Base-by-base conservation (phyloP, 2,329 filamentous ascomycete genomes). In the Didymella sp. region DNA sequence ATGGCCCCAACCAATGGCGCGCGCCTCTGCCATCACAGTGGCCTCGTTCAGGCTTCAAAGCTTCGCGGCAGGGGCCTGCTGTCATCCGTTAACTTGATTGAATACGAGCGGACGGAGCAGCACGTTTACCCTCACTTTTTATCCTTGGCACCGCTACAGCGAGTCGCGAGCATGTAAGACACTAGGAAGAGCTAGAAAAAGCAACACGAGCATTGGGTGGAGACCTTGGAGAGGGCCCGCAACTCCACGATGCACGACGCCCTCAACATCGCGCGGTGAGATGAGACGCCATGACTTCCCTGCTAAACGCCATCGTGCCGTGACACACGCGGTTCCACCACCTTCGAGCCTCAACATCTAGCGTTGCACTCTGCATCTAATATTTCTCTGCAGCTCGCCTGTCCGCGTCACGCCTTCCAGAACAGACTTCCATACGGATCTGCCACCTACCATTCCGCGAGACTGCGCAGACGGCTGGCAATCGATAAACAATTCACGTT, bases 141-240 rank as follows among this genome's bases (percentile, higher is more conserved):
- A 25, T 41, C 46, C 49, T 52, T 40, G 48, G 15, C 24, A 28
- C 40, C 54, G 45, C 38, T 40, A 47, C 35, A 28, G 40, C 37
- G 40, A 54, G 40, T 15, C n/a, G n/a, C n/a, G n/a, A 13, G 30
- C 37, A 21, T 22, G 21, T 41, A n/a, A 25, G 38, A n/a, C 64
- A 62, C 62, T 61, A 66, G 42, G 51, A 62, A 61, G 60, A 53
- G 51, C 56, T 49, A 50, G 53, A 55, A 55, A 56, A 52, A 44
- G 43, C 28, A 59, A 61, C 58, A 63, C 60, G 64, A 64, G 61
- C 47, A 30, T 44, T 42, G 33, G 33, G 64, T 66, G 64, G 66
- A 56, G 58, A 55, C 59, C 19, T 31, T 52, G 45, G 35, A 57
- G 30, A 48, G 37, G 60, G 50, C 61, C 62, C 62, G 61, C 61